A percentile compares a stretch with the other conserved stretches of the same genome.
Evolutionary conservation across 2,329 filamentous ascomycete genomes (phyloP).

Genomic region (Hirsutella thompsonii): DNA sequence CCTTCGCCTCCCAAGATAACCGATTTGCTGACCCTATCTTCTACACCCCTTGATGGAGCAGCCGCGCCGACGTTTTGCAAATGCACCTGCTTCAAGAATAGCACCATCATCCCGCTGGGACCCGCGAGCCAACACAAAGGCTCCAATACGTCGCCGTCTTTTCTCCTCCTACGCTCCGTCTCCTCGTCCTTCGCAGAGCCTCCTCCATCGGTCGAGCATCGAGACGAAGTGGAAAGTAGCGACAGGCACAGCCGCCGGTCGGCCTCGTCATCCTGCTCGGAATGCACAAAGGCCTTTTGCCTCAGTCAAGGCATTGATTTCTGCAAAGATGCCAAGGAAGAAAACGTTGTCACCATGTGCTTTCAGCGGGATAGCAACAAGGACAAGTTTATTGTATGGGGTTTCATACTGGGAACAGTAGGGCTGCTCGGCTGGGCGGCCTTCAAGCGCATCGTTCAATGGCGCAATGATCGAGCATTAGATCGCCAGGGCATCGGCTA

Average conservation of each 20-base stretch:
- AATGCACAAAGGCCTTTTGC: slow-evolving; percentile 54
- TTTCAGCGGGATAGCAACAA: slow-evolving; percentile 57
- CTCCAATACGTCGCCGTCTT: slow-evolving; percentile 10
- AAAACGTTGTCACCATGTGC: slow-evolving; percentile 48
- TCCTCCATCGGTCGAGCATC: neutral
- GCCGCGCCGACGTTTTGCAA: slow-evolving; percentile 55
- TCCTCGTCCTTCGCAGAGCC: slow-evolving; percentile 10
- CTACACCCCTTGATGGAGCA: slow-evolving; percentile 20
- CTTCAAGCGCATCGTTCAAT: slow-evolving; percentile 33
- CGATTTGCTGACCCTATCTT: neutral
- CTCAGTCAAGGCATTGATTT: slow-evolving; percentile 46
- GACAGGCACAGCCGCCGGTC: slow-evolving; percentile 16
- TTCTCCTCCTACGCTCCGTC: slow-evolving; percentile 10
- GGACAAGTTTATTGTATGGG: slow-evolving; percentile 54
- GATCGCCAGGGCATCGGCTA: slow-evolving; percentile 16
- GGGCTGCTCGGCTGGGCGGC: slow-evolving; percentile 49
- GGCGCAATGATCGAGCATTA: slow-evolving; percentile 18
- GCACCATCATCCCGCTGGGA: slow-evolving; percentile 52
- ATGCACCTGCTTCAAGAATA: slow-evolving; percentile 58
- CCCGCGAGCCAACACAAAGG: slow-evolving; percentile 21
- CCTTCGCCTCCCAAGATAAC: no score
- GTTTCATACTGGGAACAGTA: slow-evolving; percentile 45
- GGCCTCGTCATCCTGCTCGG: slow-evolving; percentile 37
- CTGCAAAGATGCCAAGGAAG: slow-evolving; percentile 48
- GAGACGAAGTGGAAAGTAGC: neutral